These are phyloP conservation scores for Volvariella surrecta DNA, from an alignment of 1,284 basidiomycete species.

Conservation along the genomic window DNA sequence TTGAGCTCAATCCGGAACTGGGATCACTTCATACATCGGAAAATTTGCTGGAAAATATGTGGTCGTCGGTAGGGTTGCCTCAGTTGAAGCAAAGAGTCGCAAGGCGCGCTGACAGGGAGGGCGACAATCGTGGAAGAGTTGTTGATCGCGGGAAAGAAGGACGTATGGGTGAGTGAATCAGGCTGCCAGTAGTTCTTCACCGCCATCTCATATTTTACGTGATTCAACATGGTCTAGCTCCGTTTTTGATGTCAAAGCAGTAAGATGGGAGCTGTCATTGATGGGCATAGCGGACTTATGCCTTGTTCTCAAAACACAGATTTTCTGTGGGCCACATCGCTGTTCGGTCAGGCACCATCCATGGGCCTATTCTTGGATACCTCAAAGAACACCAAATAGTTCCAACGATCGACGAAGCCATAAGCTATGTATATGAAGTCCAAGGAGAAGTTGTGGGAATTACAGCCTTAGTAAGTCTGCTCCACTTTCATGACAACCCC, in stretches of 20 bases:
- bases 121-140: too few relatives aligned
- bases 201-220: too few relatives aligned
- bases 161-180: too few relatives aligned
- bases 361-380: constrained; percentile 8
- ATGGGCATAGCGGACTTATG: too few relatives aligned
- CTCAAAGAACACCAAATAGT: constrained; percentile 6
- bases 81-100: constrained; percentile 6
- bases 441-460: too few relatives aligned
- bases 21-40: constrained; percentile 6
- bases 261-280: not conserved
- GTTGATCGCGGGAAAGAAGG: too few relatives aligned
- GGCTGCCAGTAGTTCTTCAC: too few relatives aligned
- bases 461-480: too few relatives aligned
- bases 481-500: too few relatives aligned
- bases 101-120: constrained; percentile 1
- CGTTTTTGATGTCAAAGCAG: not conserved
- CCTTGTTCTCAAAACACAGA: too few relatives aligned
- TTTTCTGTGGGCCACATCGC: constrained; percentile 8
- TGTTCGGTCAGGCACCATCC: constrained; percentile 4
- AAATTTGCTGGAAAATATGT: constrained; percentile 7
- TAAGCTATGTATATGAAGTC: not conserved
- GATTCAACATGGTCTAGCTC: not conserved
- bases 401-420: not conserved
- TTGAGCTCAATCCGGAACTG: too few relatives aligned
- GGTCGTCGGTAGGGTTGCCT: constrained; percentile 8